phyloP scores from a whole-genome alignment of 192 early-diverging fungal genomes.

The Coemansia guatemalensis region DNA sequence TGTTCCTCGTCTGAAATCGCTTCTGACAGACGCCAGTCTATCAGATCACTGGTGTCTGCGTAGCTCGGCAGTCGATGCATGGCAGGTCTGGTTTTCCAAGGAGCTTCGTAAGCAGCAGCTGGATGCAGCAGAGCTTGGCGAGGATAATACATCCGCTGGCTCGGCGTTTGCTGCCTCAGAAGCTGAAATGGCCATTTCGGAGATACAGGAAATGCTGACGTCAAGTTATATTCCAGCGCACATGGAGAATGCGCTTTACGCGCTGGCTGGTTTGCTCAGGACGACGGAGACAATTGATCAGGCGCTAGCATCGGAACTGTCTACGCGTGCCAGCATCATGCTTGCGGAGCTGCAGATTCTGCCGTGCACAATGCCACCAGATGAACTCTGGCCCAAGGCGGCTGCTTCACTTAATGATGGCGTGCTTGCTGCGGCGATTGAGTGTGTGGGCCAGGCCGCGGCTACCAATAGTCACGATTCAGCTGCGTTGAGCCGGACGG shows the following conservation, averaged over 20 bases:
- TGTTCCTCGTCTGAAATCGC: slow-evolving; percentile 7
- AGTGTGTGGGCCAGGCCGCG: slow-evolving; percentile 22
- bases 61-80: slow-evolving; percentile 21
- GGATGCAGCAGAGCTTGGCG: slow-evolving; percentile 1
- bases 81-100: slow-evolving; percentile 31
- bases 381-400: slow-evolving; percentile 18
- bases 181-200: neutral
- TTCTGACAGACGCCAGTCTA: slow-evolving; percentile 14
- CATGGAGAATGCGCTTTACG: slow-evolving; percentile 24
- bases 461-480: slow-evolving; percentile 21
- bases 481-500: slow-evolving; percentile 7
- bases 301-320: slow-evolving; percentile 19
- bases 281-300: slow-evolving; percentile 14
- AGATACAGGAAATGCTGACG: slow-evolving; percentile 1
- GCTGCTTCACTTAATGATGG: slow-evolving; percentile 10
- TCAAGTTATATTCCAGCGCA: slow-evolving; percentile 23
- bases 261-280: slow-evolving; percentile 20
- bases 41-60: slow-evolving; percentile 38
- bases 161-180: neutral
- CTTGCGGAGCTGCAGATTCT: slow-evolving; percentile 9
- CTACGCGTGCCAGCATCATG: slow-evolving; percentile 6
- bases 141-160: neutral
- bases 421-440: slow-evolving; percentile 32
- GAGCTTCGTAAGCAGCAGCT: neutral
- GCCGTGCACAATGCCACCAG: slow-evolving; percentile 1